These are phyloP conservation scores for Stephanodiscus triporus DNA, from an alignment of 108 stramenopile genomes.

Conservation along the genomic window DNA sequence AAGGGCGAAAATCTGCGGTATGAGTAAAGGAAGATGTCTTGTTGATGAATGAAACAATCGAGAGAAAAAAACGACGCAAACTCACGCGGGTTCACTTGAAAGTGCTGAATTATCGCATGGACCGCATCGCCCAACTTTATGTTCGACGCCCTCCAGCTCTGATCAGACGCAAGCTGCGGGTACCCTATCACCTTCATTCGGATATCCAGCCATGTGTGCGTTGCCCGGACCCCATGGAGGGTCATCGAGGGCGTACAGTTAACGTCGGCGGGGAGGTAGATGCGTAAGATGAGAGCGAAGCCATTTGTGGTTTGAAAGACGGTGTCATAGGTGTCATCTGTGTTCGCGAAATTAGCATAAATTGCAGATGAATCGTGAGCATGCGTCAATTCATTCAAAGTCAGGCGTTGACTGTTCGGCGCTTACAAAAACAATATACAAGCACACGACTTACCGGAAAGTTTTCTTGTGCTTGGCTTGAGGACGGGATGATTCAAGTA, in stretches of 20 bases:
- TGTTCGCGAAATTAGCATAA: constrained; percentile 5
- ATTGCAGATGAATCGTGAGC: neutral
- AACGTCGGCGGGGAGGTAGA: constrained; percentile 53
- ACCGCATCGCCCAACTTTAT: constrained; percentile 72
- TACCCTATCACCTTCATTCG: constrained; percentile 75
- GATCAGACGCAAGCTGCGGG: constrained; percentile 61
- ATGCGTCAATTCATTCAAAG: neutral
- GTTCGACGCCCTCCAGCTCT: constrained; percentile 53
- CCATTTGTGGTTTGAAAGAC: constrained; percentile 82
- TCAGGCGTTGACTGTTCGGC: constrained; percentile 6
- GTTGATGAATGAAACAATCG: neutral
- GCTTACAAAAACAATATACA: neutral
- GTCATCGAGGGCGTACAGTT: constrained; percentile 60
- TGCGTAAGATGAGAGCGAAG: constrained; percentile 74
- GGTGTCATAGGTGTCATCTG: constrained; percentile 83
- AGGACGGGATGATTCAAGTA: constrained; percentile 73
- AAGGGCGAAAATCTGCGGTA: neutral
- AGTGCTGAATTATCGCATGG: constrained; percentile 73
- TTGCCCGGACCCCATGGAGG: constrained; percentile 75
- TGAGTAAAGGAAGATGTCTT: neutral
- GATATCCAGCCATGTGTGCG: constrained; percentile 73
- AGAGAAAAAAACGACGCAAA: neutral
- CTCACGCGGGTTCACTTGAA: constrained; percentile 79
- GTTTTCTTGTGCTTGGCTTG: constrained; percentile 69
- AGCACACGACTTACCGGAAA: constrained; percentile 65